Evolutionary conservation across 352 stramenopile species (phyloP), one percentile per base, ranked within the genome.

Genomic region (Aphanomyces astaci): DNA sequence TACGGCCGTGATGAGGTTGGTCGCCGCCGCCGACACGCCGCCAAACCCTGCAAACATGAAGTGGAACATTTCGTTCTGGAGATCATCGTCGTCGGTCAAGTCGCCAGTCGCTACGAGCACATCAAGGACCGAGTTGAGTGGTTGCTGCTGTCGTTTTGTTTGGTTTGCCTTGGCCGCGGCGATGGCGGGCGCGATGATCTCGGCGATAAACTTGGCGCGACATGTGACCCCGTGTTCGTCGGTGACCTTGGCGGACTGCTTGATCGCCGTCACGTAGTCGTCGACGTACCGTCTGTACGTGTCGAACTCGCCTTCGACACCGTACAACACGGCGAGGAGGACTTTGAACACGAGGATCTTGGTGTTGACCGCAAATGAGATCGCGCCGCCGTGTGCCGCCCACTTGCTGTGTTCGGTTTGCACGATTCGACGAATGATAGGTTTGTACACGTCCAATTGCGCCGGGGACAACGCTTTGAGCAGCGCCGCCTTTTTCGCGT

Each of bases 41-140:
- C 62, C 46, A 56, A 66, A 57, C n/a, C 62, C 62, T 28, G 40
- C 46, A 55, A 68, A 55, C 13, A 68, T 28, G 19, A 59, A 4
- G 33, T 68, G 40, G 33, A 68, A 68, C 15, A 4, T 11, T 48
- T 68, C 43, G 11, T 22, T n/a, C 15, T n/a, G 11, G 24, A 68
- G 19, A 19, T 51, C 62, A 17, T 68, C 43, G 30, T 68, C 43
- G 30, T 60, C 46, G 19, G n/a, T 22, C 0, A 68, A 30, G 5
- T 36, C 9, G 22, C 19, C 30, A 5, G 11, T n/a, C 2, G 62
- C 62, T 19, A 68, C 51, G 43, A 68, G 46, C 5, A 57, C 39
- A 4, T 68, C 62, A 9, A 68, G 10, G 17, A 62, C n/a, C 13
- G 27, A 64, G n/a, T 30, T 15, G 19, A 31, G 17, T 25, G 56